Percentiles rank a stretch among this genome's conserved stretches.
Conservation (phyloP, 1,139 yeast genomes). For the Kodamaea sp. region DNA sequence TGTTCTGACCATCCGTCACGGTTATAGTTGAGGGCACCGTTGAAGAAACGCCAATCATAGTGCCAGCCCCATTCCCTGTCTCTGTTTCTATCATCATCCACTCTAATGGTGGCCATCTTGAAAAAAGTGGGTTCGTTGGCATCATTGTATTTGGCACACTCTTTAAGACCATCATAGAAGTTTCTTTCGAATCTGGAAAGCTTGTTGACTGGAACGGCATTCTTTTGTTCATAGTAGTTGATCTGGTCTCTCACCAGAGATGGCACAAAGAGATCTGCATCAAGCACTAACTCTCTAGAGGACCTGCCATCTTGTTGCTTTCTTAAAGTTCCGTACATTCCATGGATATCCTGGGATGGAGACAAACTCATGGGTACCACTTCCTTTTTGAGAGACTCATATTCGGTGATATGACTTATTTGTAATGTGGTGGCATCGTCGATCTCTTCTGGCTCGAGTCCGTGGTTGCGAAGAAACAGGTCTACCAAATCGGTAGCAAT, state of each 20-base stretch:
- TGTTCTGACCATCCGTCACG: slow-evolving; percentile 19
- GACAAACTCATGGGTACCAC: slow-evolving; percentile 23
- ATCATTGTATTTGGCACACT: slow-evolving; percentile 12
- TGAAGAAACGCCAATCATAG: slow-evolving; percentile 24
- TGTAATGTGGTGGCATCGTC: slow-evolving; percentile 15
- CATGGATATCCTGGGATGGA: slow-evolving; percentile 23
- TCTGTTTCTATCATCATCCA: slow-evolving; percentile 16
- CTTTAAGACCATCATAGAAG: slow-evolving; percentile 16
- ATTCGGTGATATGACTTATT: slow-evolving; percentile 25
- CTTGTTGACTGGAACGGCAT: slow-evolving; percentile 9
- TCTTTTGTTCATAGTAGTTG: slow-evolving; percentile 16
- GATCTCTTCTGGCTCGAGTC: slow-evolving; percentile 11
- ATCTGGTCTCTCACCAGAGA: slow-evolving; percentile 23
- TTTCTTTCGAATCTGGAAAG: slow-evolving; percentile 10
- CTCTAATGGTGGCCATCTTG: slow-evolving; percentile 19
- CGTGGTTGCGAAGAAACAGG: slow-evolving; percentile 11
- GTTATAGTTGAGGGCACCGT: slow-evolving; percentile 19
- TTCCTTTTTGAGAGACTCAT: slow-evolving; percentile 16
- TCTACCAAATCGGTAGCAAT: slow-evolving; percentile 14
- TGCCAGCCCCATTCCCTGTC: slow-evolving; percentile 33
- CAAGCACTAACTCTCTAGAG: slow-evolving; percentile 21
- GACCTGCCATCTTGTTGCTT: slow-evolving; percentile 16
- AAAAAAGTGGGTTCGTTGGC: slow-evolving; percentile 20
- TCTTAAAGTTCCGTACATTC: slow-evolving; percentile 23
- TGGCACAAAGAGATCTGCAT: slow-evolving; percentile 24